Percentiles rank a stretch among this genome's conserved stretches.
Conservation (phyloP, 2,329 filamentous ascomycete species). For the Alternaria conjuncta region DNA sequence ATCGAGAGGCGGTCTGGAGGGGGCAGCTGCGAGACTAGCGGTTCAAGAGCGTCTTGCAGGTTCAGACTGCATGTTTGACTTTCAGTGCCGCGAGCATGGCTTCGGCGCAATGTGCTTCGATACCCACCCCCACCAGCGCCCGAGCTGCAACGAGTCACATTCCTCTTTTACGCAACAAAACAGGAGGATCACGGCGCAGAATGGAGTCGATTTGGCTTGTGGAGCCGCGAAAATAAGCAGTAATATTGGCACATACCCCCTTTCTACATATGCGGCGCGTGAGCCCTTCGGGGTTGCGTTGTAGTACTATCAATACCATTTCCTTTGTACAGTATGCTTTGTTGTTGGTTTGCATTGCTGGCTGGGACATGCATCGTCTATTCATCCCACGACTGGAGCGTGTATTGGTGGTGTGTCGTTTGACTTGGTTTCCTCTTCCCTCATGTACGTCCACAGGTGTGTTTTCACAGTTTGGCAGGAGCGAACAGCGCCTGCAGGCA, state of each 20-base stretch:
- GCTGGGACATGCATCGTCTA: conserved; percentile 25
- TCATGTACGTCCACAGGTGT: neutral
- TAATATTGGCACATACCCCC: conserved; percentile 42
- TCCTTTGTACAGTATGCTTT: conserved; percentile 39
- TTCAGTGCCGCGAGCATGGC: conserved; percentile 1
- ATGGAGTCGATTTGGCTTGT: conserved; percentile 14
- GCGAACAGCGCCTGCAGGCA: conserved; percentile 5
- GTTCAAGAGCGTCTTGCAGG: conserved; percentile 1
- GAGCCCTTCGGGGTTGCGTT: conserved; percentile 6
- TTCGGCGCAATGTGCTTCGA: conserved; percentile 4
- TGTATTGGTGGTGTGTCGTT: conserved; percentile 23
- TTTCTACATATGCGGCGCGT: conserved; percentile 18
- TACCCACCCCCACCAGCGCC: conserved; percentile 1
- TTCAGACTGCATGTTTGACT: conserved; percentile 2
- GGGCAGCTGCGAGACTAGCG: conserved; percentile 3
- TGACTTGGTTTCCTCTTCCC: conserved; percentile 10
- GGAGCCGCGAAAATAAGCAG: conserved; percentile 28
- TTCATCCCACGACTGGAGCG: conserved; percentile 23
- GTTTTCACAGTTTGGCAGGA: conserved; percentile 8
- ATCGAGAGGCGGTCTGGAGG: conserved; percentile 28
- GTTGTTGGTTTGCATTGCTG: conserved; percentile 40
- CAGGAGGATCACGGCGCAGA: conserved; percentile 12
- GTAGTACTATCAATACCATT: conserved; percentile 32
- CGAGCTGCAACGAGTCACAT: conserved; percentile 2
- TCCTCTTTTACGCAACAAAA: conserved; percentile 15